phyloP scores from a whole-genome alignment of 139 green algal species.

The Closterium sp. region DNA sequence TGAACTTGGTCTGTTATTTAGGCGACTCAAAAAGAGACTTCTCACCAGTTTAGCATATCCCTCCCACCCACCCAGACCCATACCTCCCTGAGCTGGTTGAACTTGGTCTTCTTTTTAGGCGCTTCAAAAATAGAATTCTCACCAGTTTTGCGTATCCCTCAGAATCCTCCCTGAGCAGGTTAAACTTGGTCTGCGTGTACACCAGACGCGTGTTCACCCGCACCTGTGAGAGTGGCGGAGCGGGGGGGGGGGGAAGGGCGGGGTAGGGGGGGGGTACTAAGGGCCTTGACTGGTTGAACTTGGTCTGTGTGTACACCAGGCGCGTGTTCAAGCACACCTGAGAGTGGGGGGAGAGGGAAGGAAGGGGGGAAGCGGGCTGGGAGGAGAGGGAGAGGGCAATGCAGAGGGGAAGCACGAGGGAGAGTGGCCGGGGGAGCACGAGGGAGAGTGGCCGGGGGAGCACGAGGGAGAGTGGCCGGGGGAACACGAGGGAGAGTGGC shows the following conservation, averaged over 20 bases:
- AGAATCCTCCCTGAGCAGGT: slow-evolving; percentile 84
- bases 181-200: slow-evolving; percentile 85
- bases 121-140: not conserved
- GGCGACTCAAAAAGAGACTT: too few species aligned
- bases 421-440: too few species aligned
- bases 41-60: too few species aligned
- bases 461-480: too few species aligned
- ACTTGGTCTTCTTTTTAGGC: not conserved
- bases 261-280: not conserved
- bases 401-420: not conserved
- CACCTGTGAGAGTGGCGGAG: slow-evolving; percentile 17
- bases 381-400: not conserved
- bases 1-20: too few species aligned
- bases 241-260: not conserved
- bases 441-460: too few species aligned
- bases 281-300: too few species aligned
- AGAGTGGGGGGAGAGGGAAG: not conserved
- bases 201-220: slow-evolving; percentile 64
- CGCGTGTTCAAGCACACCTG: not conserved
- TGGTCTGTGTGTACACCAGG: not conserved
- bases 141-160: slow-evolving; percentile 90
- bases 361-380: too few species aligned
- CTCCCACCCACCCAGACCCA: too few species aligned
- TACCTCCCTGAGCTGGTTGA: not conserved
- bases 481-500: too few species aligned